Evolutionary conservation across 148 eudicot species (phyloP).

Genomic region (Limonium bicolor): DNA sequence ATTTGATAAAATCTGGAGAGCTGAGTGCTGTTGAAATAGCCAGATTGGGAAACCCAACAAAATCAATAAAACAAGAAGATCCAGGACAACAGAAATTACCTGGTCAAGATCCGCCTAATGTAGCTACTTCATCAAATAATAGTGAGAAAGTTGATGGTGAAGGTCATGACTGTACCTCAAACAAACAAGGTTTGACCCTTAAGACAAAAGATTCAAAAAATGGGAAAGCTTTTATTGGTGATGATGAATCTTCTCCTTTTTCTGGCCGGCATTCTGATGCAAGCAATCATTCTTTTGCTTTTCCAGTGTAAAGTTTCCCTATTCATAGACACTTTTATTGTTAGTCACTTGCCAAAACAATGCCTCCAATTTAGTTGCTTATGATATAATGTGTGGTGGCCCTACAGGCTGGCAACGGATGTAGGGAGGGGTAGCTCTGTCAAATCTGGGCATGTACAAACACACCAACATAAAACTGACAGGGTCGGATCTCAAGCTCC

Average conservation of each 20-base stretch:
- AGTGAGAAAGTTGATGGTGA: not conserved
- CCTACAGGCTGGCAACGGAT: too few species aligned
- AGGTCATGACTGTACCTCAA: not conserved
- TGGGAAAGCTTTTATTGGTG: not conserved
- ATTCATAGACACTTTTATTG: too few species aligned
- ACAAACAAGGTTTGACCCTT: not conserved
- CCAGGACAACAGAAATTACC: constrained; percentile 5
- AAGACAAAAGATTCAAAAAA: not conserved
- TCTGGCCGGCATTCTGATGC: constrained; percentile 22
- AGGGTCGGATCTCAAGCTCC: too few species aligned
- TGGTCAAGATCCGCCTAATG: constrained; percentile 1
- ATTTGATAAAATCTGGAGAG: not conserved
- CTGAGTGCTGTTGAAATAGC: constrained; percentile 2
- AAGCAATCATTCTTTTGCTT: constrained; percentile 20
- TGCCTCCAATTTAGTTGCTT: too few species aligned
- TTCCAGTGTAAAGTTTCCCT: constrained; percentile 37
- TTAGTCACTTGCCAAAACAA: too few species aligned
- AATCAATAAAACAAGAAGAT: too few species aligned
- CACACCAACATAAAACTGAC: too few species aligned
- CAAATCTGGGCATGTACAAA: too few species aligned
- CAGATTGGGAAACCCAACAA: constrained; percentile 6
- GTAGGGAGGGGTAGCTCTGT: too few species aligned
- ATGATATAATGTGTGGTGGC: too few species aligned
- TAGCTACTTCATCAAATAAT: not conserved
- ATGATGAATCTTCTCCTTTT: constrained; percentile 7